Conservation (phyloP, 2,329 filamentous ascomycete genomes). For the Exophiala aquamarina region DNA sequence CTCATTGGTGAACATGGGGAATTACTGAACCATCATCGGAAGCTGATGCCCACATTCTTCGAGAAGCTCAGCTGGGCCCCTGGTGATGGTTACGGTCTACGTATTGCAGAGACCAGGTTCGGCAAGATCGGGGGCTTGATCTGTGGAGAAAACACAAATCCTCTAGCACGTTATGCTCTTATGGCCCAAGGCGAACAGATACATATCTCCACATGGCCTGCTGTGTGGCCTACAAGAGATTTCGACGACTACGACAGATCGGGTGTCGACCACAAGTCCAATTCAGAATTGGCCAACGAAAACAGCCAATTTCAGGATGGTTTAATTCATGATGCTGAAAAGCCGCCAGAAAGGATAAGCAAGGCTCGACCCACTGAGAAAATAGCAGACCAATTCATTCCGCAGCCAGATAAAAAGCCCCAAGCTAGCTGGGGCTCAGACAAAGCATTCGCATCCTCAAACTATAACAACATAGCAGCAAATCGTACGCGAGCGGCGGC, state of each 20-base stretch:
- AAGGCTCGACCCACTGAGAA: no score
- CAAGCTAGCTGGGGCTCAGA: no score
- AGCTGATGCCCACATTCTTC: constrained; percentile 57
- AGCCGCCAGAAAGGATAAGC: no score
- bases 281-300: no score
- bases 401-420: constrained; percentile 10
- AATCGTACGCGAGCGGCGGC: constrained; percentile 55
- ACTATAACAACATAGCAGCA: constrained; percentile 56
- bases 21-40: constrained; percentile 53
- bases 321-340: no score
- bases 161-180: constrained; percentile 52
- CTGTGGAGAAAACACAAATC: constrained; percentile 61
- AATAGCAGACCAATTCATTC: no score
- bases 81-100: constrained; percentile 53
- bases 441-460: constrained; percentile 20
- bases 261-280: no score
- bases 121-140: constrained; percentile 54
- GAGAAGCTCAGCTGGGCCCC: constrained; percentile 57
- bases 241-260: constrained; percentile 1
- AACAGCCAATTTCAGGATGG: no score
- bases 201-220: constrained; percentile 57
- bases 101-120: constrained; percentile 45
- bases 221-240: constrained; percentile 53
- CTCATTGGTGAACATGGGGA: constrained; percentile 47
- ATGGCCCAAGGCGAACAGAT: constrained; percentile 58